Evolutionary conservation across 768 basidiomycete species (phyloP), one percentile per base, ranked within the genome.

Genomic region (Ramaria rubella): DNA sequence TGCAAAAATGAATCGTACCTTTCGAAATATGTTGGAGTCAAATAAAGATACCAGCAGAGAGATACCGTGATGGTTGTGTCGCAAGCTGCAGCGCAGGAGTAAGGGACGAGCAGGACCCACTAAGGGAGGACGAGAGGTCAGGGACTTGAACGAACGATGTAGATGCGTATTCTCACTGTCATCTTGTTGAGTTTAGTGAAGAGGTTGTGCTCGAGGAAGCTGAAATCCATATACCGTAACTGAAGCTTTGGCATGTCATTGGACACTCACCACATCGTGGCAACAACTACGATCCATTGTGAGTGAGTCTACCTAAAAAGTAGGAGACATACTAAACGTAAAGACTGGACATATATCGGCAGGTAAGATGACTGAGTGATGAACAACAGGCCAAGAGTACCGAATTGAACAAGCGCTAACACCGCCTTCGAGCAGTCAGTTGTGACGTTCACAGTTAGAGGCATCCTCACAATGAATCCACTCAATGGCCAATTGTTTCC

Each of bases 41-140:
- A 19, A 23, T 54, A 24, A 7, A 54, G 26, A 23, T 38, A 54
- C 52, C 52, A 54, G 38, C 52, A 54, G 5, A 54, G 33, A 15
- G 52, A 54, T 5, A 23, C 52, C 17, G 36, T 42, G 38, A 54
- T 54, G 52, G 42, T 54, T 9, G 43, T 44, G 26, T 54, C 52
- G 17, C 23, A 54, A n/a, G 30, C 34, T n/a, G 43, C 34, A 7
- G 52, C 36, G 11, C 36, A 40, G 26, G 15, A 27, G 42, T 31
- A 44, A 19, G 52, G 36, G 24, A 54, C 43, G 26, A 29, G 43
- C 6, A 54, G 36, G 21, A 54, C 42, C 52, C 52, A 54, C 52
- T 54, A 42, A 2, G 40, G 7, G 17, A n/a, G n/a, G 11, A 42
- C n/a, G 23, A 42, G 17, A 42, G 8, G 8, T 42, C 40, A 42